A percentile compares a stretch with the other conserved stretches of the same genome.
Evolutionary conservation across 2,329 filamentous ascomycete genomes (phyloP).

Genomic region (Colletotrichum sp.): DNA sequence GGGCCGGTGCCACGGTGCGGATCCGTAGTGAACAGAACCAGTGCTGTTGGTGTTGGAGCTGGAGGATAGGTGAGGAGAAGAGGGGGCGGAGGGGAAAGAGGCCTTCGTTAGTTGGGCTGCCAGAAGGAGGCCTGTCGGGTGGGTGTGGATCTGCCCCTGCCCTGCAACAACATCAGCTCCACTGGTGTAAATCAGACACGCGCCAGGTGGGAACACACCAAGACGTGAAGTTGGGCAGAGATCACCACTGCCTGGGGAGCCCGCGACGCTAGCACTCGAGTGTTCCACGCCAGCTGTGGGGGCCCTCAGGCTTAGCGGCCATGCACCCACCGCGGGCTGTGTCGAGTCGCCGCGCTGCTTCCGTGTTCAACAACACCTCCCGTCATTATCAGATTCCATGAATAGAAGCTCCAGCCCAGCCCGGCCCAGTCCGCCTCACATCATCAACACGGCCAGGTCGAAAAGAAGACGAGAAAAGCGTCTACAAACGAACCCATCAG

Average conservation of each 20-base stretch:
- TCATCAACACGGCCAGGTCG: neutral
- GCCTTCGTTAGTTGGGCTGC: neutral
- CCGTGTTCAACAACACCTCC: neutral
- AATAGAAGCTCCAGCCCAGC: neutral
- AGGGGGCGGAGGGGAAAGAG: neutral
- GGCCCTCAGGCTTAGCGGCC: neutral
- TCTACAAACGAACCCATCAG: neutral
- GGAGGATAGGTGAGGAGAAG: neutral
- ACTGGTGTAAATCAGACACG: neutral
- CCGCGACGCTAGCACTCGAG: neutral
- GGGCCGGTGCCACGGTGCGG: neutral
- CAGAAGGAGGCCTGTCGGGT: neutral
- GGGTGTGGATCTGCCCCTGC: conserved; percentile 5
- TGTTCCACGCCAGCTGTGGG: neutral
- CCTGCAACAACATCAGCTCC: neutral
- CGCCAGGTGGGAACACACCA: neutral
- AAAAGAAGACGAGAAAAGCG: neutral
- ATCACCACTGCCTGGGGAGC: neutral
- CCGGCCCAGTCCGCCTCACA: neutral
- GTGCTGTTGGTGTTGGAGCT: neutral
- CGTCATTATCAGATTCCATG: neutral
- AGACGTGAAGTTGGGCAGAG: neutral
- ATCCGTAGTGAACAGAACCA: neutral
- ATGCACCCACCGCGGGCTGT: neutral
- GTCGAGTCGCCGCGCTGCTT: neutral